phyloP scores from a whole-genome alignment of 2,329 filamentous ascomycete genomes.

The Penicillium sp. region DNA sequence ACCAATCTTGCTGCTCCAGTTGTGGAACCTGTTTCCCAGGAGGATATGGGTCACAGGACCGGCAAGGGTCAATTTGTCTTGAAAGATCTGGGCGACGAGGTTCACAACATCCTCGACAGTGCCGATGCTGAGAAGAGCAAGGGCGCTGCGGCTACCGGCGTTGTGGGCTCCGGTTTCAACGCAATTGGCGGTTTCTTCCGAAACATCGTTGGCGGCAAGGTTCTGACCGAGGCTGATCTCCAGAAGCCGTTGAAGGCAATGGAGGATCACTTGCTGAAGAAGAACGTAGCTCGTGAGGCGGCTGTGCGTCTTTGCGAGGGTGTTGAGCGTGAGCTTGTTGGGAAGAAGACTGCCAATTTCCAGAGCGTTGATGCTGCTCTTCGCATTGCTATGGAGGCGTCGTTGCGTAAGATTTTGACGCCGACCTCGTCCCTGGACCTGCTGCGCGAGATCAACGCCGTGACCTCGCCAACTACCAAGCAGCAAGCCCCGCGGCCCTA shows the following conservation, averaged over 20 bases:
- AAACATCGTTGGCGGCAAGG: conserved; percentile 94
- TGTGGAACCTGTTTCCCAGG: conserved; percentile 73
- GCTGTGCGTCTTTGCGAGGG: conserved; percentile 87
- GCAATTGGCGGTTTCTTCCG: conserved; percentile 87
- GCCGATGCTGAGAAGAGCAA: conserved; percentile 67
- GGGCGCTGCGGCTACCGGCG: conserved; percentile 54
- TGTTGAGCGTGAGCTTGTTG: conserved; percentile 85
- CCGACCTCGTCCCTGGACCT: conserved; percentile 94
- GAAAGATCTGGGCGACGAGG: conserved; percentile 90
- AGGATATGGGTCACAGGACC: conserved; percentile 82
- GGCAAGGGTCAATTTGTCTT: conserved; percentile 90
- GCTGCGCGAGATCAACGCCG: conserved; percentile 84
- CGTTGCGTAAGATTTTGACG: conserved; percentile 91
- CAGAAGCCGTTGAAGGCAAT: conserved; percentile 93
- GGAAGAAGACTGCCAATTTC: conserved; percentile 88
- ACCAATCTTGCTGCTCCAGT: conserved; percentile 58
- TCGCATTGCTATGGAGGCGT: conserved; percentile 84
- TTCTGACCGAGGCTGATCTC: conserved; percentile 82
- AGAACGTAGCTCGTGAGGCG: conserved; percentile 95
- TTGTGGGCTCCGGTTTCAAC: conserved; percentile 77
- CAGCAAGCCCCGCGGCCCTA: conserved; percentile 75
- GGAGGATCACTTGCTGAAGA: conserved; percentile 91
- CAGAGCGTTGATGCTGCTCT: conserved; percentile 85
- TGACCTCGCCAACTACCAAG: conserved; percentile 66
- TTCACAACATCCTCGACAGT: conserved; percentile 81